Evolutionary conservation across 192 early-diverging fungal genomes (phyloP).

Genomic region (Allomyces javanicus): DNA sequence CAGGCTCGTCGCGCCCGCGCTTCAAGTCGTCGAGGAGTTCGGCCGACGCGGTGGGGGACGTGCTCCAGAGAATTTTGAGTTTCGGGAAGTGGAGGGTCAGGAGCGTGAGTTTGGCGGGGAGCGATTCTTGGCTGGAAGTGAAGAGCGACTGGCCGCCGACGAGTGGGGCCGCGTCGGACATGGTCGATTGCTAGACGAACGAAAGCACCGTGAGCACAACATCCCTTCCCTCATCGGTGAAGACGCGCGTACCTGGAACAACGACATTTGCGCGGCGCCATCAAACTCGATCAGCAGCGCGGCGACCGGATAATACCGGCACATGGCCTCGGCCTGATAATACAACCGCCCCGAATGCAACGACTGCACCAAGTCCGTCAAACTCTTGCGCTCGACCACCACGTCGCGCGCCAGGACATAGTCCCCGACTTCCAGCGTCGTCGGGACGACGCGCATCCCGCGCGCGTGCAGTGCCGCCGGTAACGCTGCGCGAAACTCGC

Average conservation of each 20-base stretch:
- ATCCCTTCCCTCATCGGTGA: background rate
- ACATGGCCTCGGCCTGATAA: conserved; percentile 79
- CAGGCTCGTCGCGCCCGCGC: conserved; percentile 51
- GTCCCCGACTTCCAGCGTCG: conserved; percentile 81
- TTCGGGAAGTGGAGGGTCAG: conserved; percentile 68
- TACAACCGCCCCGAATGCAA: conserved; percentile 71
- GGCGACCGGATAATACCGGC: conserved; percentile 50
- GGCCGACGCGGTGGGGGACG: conserved; percentile 63
- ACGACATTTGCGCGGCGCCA: conserved; percentile 16
- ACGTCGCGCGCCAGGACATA: conserved; percentile 72
- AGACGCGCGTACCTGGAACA: background rate
- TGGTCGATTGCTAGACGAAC: background rate
- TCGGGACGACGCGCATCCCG: conserved; percentile 52
- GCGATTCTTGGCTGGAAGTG: background rate
- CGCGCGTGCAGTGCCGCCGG: conserved; percentile 64
- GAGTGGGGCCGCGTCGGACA: conserved; percentile 31
- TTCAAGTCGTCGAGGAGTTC: conserved; percentile 84
- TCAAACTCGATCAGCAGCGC: conserved; percentile 88
- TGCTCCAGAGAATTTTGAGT: conserved; percentile 68
- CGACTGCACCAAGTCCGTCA: conserved; percentile 68
- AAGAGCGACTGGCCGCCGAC: conserved; percentile 32
- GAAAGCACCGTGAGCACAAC: conserved; percentile 4
- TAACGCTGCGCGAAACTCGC: conserved; percentile 83
- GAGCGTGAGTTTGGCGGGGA: conserved; percentile 39
- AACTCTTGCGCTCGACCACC: conserved; percentile 81